Conservation (phyloP, 129 eudicot genomes). For the Flaveria bidentis region DNA sequence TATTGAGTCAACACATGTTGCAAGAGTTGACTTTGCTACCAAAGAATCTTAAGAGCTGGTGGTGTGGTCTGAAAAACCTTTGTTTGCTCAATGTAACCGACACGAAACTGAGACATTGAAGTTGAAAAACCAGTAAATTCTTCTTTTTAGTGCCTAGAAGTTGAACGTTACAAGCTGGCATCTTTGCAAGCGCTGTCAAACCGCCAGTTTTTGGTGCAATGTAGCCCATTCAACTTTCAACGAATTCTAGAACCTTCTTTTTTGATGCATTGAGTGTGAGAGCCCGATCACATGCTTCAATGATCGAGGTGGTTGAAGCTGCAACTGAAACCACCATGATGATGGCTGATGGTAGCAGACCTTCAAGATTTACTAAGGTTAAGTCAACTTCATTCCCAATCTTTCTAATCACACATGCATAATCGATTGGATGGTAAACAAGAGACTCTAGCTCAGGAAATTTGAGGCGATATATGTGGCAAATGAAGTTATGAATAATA, state of each 20-base stretch:
- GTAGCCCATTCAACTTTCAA: constrained; percentile 83
- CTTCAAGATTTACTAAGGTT: constrained; percentile 86
- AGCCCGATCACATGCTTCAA: constrained; percentile 91
- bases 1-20: constrained; percentile 82
- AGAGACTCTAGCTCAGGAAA: constrained; percentile 87
- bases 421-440: constrained; percentile 89
- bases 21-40: constrained; percentile 87
- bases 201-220: constrained; percentile 80
- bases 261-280: constrained; percentile 71
- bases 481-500: constrained; percentile 82
- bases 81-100: constrained; percentile 88
- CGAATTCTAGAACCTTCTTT: constrained; percentile 86
- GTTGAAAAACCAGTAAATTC: constrained; percentile 77
- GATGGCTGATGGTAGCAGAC: constrained; percentile 76
- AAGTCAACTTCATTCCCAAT: constrained; percentile 81
- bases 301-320: constrained; percentile 80
- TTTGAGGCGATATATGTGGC: constrained; percentile 80
- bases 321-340: constrained; percentile 98
- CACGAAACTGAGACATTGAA: constrained; percentile 85
- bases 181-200: constrained; percentile 62
- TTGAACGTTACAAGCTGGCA: constrained; percentile 94
- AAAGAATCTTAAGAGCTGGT: constrained; percentile 53
- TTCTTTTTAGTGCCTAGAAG: constrained; percentile 79
- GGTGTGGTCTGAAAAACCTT: constrained; percentile 91
- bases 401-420: constrained; percentile 84